These are phyloP conservation scores for Lodderomyces jiufengensis DNA, from an alignment of 1,139 yeast species.

Conservation along the genomic window DNA sequence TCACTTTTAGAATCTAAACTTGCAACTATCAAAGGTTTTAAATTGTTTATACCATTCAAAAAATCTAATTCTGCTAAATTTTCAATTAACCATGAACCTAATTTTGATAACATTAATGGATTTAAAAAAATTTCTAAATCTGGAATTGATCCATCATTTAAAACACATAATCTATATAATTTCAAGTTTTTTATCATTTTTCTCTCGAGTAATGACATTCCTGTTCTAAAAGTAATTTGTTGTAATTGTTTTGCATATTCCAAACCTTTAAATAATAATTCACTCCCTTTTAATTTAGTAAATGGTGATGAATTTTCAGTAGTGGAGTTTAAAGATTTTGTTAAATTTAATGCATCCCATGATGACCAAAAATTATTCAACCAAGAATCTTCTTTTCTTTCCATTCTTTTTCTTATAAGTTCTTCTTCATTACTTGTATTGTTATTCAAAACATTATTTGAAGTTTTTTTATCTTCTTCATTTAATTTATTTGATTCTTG, in stretches of 20 bases:
- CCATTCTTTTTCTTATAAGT: conserved; percentile 41
- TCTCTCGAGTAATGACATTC: conserved; percentile 83
- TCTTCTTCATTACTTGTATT: conserved; percentile 31
- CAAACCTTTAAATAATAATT: conserved; percentile 64
- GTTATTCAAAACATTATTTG: conserved; percentile 23
- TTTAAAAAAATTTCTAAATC: conserved; percentile 75
- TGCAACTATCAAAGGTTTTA: conserved; percentile 85
- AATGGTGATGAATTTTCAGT: conserved; percentile 14
- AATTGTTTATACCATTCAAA: conserved; percentile 38
- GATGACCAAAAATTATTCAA: conserved; percentile 89
- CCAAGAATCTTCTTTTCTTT: conserved; percentile 67
- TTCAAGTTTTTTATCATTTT: conserved; percentile 74
- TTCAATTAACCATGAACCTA: conserved; percentile 90
- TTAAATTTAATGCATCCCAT: conserved; percentile 79
- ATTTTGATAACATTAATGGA: conserved; percentile 77
- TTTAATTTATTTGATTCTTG: conserved; percentile 12
- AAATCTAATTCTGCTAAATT: conserved; percentile 78
- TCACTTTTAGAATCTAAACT: conserved; percentile 71
- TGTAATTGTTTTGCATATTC: conserved; percentile 80
- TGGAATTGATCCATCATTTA: conserved; percentile 78
- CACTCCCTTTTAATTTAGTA: conserved; percentile 47
- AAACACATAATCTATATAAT: conserved; percentile 78
- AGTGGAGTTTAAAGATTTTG: conserved; percentile 10
- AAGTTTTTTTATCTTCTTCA: conserved; percentile 16
- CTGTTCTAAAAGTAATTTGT: conserved; percentile 81